Base-by-base conservation (phyloP, 345 rosid species). In the Ricinus communis region DNA sequence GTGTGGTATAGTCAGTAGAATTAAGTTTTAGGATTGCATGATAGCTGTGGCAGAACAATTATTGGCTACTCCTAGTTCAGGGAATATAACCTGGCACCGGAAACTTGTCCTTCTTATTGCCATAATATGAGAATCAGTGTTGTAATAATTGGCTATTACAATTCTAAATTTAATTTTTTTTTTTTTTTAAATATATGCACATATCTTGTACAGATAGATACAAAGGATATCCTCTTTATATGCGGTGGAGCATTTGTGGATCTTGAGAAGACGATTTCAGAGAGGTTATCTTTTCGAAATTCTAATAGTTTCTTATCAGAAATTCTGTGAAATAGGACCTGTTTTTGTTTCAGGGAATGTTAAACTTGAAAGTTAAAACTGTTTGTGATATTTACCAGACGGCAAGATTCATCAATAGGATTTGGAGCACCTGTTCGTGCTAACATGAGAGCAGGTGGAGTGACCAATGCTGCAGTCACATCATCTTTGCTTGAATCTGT, bases 371-470 rank as follows among this genome's bases (percentile, higher is more conserved):
- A 27, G 0, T 40, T 14, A 24, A 27, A 62, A 75, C 7, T 65
- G 15, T 69, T 67, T 38, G 5, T 75, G 52, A 11, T 70, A 70
- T 70, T 81, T 69, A 15, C 53, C 81, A 94, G 98, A 84, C 90
- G 91, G 38, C 97, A 91, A 82, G 97, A 88, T 79, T 87, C 97
- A 54, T 94, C 97, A 36, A 94, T 94, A 71, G 98, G 98, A 70
- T 94, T 94, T 80, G 97, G 98, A 80, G 98, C 96, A 75, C 96
- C 97, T 75, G 96, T 94, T 33, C 96, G 96, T 69, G 97, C 97
- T 71, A 94, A 83, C 82, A 91, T 94, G 97, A 88, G 95, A 79
- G 77, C 86, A 57, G 83, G 83, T 74, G 91, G 93, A 70, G 83
- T 82, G 61, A 87, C 84, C 38, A 80, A 81, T 83, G 89, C 97